Conservation (phyloP, 106 monocot species). For the Acorus calamus region DNA sequence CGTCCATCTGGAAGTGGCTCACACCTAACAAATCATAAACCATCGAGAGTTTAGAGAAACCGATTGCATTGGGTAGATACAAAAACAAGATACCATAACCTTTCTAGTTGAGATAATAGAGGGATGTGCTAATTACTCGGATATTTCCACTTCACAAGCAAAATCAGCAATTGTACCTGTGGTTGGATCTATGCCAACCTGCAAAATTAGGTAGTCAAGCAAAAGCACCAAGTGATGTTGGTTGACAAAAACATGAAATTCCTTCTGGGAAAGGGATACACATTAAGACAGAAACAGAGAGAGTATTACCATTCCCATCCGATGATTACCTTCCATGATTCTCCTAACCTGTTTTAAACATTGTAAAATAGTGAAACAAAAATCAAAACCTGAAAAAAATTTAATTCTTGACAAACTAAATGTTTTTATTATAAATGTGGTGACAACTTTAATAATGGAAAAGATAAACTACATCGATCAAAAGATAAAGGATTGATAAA, state of each 20-base stretch:
- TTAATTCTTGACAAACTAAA: neutral
- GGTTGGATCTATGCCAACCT: constrained; percentile 77
- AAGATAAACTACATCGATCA: neutral
- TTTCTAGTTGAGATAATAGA: neutral
- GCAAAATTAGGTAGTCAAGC: constrained; percentile 2
- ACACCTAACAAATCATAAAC: constrained; percentile 39
- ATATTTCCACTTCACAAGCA: constrained; percentile 98
- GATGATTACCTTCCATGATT: constrained; percentile 97
- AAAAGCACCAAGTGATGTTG: no score
- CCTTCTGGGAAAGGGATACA: neutral
- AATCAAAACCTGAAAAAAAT: neutral
- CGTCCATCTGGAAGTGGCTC: constrained; percentile 98
- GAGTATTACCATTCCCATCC: constrained; percentile 90
- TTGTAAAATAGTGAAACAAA: neutral
- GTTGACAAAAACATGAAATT: neutral
- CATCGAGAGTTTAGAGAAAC: constrained; percentile 6
- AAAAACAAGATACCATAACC: no score
- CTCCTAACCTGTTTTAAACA: constrained; percentile 66
- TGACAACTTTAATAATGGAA: no score
- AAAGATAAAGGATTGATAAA: neutral
- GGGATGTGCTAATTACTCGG: constrained; percentile 46
- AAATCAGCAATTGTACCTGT: constrained; percentile 79
- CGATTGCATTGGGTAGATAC: no score
- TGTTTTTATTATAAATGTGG: no score
- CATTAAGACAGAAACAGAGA: neutral